These are phyloP conservation scores for Hypseocharis bilobata DNA, from an alignment of 441 rosid species.

Conservation along the genomic window DNA sequence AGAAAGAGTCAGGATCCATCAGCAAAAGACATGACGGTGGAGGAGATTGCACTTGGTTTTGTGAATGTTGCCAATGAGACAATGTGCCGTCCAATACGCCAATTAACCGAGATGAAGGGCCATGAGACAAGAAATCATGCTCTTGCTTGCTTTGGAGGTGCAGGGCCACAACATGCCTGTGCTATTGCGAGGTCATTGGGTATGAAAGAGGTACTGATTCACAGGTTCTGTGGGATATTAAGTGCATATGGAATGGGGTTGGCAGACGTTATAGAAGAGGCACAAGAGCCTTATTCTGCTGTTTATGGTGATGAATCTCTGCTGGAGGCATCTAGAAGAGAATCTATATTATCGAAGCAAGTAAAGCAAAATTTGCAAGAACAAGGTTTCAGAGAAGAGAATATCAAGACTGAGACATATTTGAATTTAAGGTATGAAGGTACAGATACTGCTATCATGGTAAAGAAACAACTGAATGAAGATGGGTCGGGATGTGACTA, in stretches of 20 bases:
- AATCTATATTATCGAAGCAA: conserved; percentile 39
- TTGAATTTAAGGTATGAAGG: conserved; percentile 82
- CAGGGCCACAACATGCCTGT: conserved; percentile 97
- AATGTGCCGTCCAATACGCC: conserved; percentile 92
- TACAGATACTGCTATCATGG: conserved; percentile 92
- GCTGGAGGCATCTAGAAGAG: conserved; percentile 57
- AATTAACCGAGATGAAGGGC: conserved; percentile 93
- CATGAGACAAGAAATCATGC: conserved; percentile 87
- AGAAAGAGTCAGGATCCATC: conserved; percentile 65
- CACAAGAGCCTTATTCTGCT: conserved; percentile 83
- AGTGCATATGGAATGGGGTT: conserved; percentile 98
- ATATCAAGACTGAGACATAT: conserved; percentile 60
- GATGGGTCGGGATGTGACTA: conserved; percentile 46
- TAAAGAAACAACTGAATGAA: conserved; percentile 38
- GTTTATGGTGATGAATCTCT: conserved; percentile 58
- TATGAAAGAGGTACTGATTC: conserved; percentile 82
- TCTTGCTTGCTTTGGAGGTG: conserved; percentile 94
- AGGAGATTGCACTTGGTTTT: conserved; percentile 82
- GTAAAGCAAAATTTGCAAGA: conserved; percentile 55
- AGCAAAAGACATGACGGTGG: conserved; percentile 70
- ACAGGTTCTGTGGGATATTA: conserved; percentile 75
- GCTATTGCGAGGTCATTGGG: conserved; percentile 86
- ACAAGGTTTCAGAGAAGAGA: conserved; percentile 62
- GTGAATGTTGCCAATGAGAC: conserved; percentile 90
- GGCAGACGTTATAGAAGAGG: conserved; percentile 95